phyloP scores from a whole-genome alignment of 2,329 filamentous ascomycete species.

The Stemphylium lycopersici region DNA sequence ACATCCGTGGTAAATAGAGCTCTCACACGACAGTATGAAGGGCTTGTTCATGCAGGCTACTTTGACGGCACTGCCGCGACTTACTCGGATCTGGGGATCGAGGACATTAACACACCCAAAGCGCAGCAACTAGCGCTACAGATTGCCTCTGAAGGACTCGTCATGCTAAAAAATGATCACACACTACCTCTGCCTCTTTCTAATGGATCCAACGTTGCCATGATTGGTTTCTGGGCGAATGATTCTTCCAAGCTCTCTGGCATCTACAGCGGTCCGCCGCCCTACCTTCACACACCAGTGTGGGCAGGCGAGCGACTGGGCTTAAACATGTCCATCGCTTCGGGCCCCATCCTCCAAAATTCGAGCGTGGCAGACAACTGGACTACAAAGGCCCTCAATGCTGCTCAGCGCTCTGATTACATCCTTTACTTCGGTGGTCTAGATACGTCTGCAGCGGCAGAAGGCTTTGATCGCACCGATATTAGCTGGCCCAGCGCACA shows the following conservation, averaged over 20 bases:
- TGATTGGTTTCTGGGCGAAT: conserved; percentile 66
- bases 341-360: conserved; percentile 22
- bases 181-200: conserved; percentile 52
- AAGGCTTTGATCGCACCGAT: conserved; percentile 58
- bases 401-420: conserved; percentile 55
- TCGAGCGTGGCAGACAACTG: conserved; percentile 21
- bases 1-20: conserved; percentile 57
- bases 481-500: conserved; percentile 62
- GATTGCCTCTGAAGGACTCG: conserved; percentile 56
- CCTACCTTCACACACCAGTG: conserved; percentile 61
- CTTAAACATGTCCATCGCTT: conserved; percentile 47
- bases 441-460: conserved; percentile 59
- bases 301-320: conserved; percentile 58
- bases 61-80: conserved; percentile 60
- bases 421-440: conserved; percentile 64
- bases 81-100: conserved; percentile 59
- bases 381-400: conserved; percentile 21
- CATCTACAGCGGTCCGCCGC: conserved; percentile 63
- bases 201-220: conserved; percentile 54
- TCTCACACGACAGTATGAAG: conserved; percentile 60
- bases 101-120: conserved; percentile 61
- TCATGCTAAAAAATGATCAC: conserved; percentile 60
- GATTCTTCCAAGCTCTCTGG: conserved; percentile 64
- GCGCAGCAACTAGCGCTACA: conserved; percentile 63
- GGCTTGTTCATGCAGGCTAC: conserved; percentile 62